Evolutionary conservation across 2,329 filamentous ascomycete genomes (phyloP).

Genomic region (Colletotrichum costaricense): DNA sequence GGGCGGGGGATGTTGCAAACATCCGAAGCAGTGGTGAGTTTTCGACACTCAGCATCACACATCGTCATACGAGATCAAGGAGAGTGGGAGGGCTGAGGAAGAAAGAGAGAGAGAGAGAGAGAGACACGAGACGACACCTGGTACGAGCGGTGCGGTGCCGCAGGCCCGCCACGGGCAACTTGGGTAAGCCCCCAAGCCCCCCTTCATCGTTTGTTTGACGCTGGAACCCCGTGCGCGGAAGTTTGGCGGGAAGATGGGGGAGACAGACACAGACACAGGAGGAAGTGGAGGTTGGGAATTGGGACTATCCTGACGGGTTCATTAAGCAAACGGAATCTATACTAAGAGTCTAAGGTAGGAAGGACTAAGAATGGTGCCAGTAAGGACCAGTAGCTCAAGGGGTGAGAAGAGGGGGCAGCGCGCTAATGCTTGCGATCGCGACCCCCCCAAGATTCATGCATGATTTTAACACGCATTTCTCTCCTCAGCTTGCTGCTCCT

Average conservation of each 20-base stretch:
- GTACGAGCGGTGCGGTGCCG: not conserved
- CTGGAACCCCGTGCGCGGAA: conserved; percentile 4
- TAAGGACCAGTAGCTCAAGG: too few species aligned
- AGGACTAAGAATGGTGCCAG: too few species aligned
- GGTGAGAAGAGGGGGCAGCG: not conserved
- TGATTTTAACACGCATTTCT: not conserved
- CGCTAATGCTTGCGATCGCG: not conserved
- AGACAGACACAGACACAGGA: too few species aligned
- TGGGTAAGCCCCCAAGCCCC: not conserved
- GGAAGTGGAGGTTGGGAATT: too few species aligned
- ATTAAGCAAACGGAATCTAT: too few species aligned
- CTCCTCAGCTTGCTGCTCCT: too few species aligned
- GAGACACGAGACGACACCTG: conserved; percentile 16
- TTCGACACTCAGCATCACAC: not conserved
- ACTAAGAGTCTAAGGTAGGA: too few species aligned
- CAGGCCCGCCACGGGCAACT: not conserved
- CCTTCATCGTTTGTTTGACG: conserved; percentile 17
- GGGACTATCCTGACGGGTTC: too few species aligned
- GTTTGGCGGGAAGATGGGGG: not conserved
- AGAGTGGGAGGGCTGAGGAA: not conserved
- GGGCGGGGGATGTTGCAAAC: not conserved
- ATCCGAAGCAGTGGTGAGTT: not conserved
- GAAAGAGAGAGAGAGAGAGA: too few species aligned
- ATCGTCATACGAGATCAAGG: not conserved
- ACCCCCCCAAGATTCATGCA: not conserved